Evolutionary conservation across 2,329 filamentous ascomycete species (phyloP).

Genomic region (Achaetomium macrosporum): DNA sequence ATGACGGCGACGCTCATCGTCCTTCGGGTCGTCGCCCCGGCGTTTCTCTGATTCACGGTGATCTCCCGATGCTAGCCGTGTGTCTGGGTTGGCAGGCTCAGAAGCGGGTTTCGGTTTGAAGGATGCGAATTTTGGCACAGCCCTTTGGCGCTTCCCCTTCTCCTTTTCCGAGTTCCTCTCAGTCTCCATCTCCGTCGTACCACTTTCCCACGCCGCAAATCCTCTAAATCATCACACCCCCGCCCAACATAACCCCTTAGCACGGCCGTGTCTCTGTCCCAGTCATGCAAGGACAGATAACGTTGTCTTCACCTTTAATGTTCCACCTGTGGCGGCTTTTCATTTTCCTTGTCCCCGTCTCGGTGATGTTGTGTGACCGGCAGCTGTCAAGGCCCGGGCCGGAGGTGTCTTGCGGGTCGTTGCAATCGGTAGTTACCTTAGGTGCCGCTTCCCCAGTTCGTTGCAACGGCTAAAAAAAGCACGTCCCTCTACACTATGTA

Average conservation of each 20-base stretch:
- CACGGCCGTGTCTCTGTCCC: background rate
- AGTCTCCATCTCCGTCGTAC: constrained; percentile 15
- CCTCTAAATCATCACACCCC: background rate
- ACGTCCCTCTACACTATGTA: too few relatives aligned
- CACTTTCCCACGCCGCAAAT: background rate
- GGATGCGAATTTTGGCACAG: constrained; percentile 30
- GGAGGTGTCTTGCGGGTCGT: background rate
- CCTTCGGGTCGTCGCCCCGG: background rate
- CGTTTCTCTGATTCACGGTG: background rate
- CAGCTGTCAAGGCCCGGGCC: background rate
- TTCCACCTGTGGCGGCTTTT: background rate
- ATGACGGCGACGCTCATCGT: background rate
- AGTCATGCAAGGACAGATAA: background rate
- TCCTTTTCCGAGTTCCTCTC: constrained; percentile 11
- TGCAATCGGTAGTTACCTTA: too few relatives aligned
- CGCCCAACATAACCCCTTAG: background rate
- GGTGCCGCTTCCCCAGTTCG: constrained; percentile 2
- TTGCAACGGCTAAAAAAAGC: constrained; percentile 4
- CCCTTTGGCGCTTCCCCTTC: constrained; percentile 15
- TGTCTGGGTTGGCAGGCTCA: constrained; percentile 2
- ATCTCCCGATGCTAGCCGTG: background rate
- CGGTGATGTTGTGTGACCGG: background rate
- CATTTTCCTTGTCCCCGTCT: background rate
- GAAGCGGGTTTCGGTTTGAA: constrained; percentile 24
- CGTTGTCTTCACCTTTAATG: background rate